Base-by-base conservation (phyloP, 495 filamentous ascomycete genomes). In the Trichoderma virens region DNA sequence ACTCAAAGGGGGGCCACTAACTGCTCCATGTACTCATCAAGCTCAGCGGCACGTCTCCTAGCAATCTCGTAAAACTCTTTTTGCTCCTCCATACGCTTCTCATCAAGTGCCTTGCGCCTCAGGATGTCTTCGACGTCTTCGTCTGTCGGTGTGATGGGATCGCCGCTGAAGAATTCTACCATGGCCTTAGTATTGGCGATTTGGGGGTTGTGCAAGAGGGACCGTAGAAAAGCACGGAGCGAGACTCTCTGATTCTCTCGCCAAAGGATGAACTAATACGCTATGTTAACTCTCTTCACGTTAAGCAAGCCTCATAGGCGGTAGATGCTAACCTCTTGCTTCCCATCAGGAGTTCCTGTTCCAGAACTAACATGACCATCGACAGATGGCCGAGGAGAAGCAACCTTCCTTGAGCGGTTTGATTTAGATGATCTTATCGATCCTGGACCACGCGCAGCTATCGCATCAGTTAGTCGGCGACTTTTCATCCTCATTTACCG, bases 1-100 rank as follows among this genome's bases (percentile, higher is more conserved):
- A 20, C 5, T 8, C 3, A 11, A 47, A 20, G 35, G 13, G n/a
- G 31, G 6, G n/a, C 3, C 23, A 82, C 88, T 72, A 82, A 93
- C 87, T 94, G 76, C 76, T 98, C 94, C 94, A 98, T 98, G 71
- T 97, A 97, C 8, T 96, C 89, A 77, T 98, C 95, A 60, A 98
- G 75, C 70, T 97, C 95, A 3, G 88, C 86, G 16, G 94, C 94
- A 61, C 94, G 88, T 73, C 92, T 86, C 65, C 91, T 79, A 2
- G 94, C 94, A 72, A 98, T 90, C 71, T 98, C 93, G 77, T 96
- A 98, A 74, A 98, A 98, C 62, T 83, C 83, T 73, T 85, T 88
- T 73, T 98, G 94, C 75, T 98, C 94, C 70, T 95, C 89, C 28
- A 98, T 83, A 30, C 94, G 83, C 68, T 90, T 87, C 68, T 90